Conservation (phyloP, 257 asterid species). For the Agastache rugosa region DNA sequence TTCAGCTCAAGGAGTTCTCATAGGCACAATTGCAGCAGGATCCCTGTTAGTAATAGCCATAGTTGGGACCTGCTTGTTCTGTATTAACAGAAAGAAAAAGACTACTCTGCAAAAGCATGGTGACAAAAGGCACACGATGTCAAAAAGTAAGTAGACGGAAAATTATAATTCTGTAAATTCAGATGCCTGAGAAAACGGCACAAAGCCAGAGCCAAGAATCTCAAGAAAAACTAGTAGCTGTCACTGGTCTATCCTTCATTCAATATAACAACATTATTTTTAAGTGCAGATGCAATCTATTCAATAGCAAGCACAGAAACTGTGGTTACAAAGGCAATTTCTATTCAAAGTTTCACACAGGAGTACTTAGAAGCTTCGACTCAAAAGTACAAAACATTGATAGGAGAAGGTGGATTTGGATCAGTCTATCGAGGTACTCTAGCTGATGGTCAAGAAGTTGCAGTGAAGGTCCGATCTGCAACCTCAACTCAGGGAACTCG, state of each 20-base stretch:
- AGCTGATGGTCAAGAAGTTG: conserved; percentile 84
- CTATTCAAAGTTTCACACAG: conserved; percentile 61
- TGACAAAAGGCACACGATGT: conserved; percentile 55
- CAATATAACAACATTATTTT: conserved; percentile 3
- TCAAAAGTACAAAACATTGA: conserved; percentile 69
- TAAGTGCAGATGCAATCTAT: conserved; percentile 78
- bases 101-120: conserved; percentile 38
- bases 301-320: conserved; percentile 68
- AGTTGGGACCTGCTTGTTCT: conserved; percentile 45
- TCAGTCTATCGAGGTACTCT: conserved; percentile 81
- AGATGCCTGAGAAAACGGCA: too few relatives aligned
- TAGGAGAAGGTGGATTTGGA: conserved; percentile 97
- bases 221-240: conserved; percentile 10
- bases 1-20: conserved; percentile 44
- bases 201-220: too few relatives aligned
- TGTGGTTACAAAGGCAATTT: conserved; percentile 51
- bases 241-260: background rate
- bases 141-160: conserved; percentile 64
- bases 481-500: conserved; percentile 92
- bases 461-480: conserved; percentile 90
- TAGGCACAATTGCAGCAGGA: conserved; percentile 59
- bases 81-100: conserved; percentile 48
- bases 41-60: conserved; percentile 46
- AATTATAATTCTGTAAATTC: background rate
- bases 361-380: conserved; percentile 67